Base-by-base conservation (phyloP, 345 rosid species). In the Brassica juncea region DNA sequence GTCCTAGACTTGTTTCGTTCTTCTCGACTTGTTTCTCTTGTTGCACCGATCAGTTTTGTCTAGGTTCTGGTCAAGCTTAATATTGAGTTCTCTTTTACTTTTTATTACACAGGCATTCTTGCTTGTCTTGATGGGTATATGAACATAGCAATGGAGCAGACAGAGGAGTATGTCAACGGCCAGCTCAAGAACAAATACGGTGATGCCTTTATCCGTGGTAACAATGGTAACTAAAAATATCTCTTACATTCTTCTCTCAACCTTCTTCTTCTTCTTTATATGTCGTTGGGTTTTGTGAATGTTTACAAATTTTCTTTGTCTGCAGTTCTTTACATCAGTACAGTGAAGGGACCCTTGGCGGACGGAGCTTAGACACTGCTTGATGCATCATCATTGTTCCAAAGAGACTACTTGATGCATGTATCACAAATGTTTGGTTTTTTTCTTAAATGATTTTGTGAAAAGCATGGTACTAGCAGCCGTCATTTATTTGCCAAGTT, bases 131-230 rank as follows among this genome's bases (percentile, higher is more conserved):
- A 94, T 84, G 98, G 98, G 12, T 94, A 93, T 76, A 94, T 91
- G 97, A 95, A 93, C 71, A 91, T 95, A 70, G 99, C 99, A 3
- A 95, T 95, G 99, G 99, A 95, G 73, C 98, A 93, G 80, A 95
- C 96, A 0, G 98, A 95, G 70, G 97, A 95, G 82, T 93, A 95
- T 11, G 96, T 93, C 3, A 93, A 95, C 55, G 97, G 99, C 6
- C 97, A 95, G 84, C 84, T 93, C 63, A 95, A 93, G 81, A 93
- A 95, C 65, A 95, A 93, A 78, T 91, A 95, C 4, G 99, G 97
- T 0, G 99, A 95, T 52, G 98, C 99, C 71, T 92, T 95, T 72
- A 95, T 93, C 66, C 96, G 98, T 52, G 99, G 98, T 72, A 94
- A 94, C 77, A 94, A 94, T 3, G 99, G 93, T 89, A 84, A 69